These are phyloP conservation scores for Xylaria telfairii DNA, from an alignment of 495 filamentous ascomycete species.

Conservation along the genomic window DNA sequence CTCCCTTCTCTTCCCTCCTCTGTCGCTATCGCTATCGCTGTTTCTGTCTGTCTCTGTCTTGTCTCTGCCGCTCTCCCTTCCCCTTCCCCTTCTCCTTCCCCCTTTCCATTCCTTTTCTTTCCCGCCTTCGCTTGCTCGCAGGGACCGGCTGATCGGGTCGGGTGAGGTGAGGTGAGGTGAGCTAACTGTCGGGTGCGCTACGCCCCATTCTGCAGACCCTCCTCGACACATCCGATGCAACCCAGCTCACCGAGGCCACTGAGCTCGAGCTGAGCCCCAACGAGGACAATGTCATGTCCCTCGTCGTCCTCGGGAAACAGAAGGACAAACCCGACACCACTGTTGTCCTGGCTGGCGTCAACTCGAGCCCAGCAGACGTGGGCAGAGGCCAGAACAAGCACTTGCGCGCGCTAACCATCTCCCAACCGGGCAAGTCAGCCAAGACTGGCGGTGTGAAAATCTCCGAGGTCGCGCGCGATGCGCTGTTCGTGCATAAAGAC, in stretches of 20 bases:
- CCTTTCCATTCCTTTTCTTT: neutral
- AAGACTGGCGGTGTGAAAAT: conserved; percentile 52
- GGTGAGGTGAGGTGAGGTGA: conserved; percentile 2
- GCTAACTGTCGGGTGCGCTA: conserved; percentile 30
- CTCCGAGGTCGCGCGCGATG: conserved; percentile 60
- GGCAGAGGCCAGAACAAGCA: conserved; percentile 84
- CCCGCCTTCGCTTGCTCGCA: neutral
- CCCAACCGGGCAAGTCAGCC: conserved; percentile 52
- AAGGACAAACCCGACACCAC: conserved; percentile 62
- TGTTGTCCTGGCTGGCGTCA: conserved; percentile 81
- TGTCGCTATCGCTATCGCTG: neutral
- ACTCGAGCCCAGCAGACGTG: conserved; percentile 74
- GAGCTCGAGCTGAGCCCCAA: conserved; percentile 83
- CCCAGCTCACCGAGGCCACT: conserved; percentile 66
- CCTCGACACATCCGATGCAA: conserved; percentile 67
- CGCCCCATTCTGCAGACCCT: conserved; percentile 58
- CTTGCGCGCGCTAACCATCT: conserved; percentile 77
- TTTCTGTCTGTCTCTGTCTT: neutral
- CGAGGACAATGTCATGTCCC: conserved; percentile 89
- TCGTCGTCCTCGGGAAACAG: conserved; percentile 69
- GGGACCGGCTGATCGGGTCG: neutral
- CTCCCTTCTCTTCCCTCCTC: neutral
- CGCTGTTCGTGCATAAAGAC: conserved; percentile 67
- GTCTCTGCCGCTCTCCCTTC: too few relatives aligned
- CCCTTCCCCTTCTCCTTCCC: neutral